Evolutionary conservation across 495 filamentous ascomycete species (phyloP).

Genomic region (Halenospora varia): DNA sequence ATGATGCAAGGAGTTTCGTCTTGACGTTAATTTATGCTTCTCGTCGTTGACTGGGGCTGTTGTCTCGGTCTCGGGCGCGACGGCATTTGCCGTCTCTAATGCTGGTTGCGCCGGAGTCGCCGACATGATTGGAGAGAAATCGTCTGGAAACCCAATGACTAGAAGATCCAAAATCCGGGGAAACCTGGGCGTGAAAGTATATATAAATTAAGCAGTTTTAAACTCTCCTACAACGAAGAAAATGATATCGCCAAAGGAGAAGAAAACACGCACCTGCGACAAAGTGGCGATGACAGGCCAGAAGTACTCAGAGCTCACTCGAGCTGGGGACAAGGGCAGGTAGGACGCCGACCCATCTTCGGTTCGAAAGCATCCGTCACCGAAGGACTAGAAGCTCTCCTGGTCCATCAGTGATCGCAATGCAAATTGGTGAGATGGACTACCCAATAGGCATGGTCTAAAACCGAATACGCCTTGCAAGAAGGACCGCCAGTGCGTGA

Average conservation of each 20-base stretch:
- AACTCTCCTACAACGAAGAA: background rate
- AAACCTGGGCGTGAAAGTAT: background rate
- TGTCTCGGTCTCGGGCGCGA: conserved; percentile 4
- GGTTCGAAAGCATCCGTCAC: background rate
- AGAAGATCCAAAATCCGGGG: background rate
- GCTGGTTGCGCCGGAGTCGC: background rate
- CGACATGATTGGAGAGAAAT: background rate
- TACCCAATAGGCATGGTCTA: background rate
- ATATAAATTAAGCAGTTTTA: background rate
- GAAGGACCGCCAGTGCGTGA: background rate
- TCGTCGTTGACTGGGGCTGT: conserved; percentile 2
- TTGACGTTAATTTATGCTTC: conserved; percentile 20
- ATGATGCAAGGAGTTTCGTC: conserved; percentile 1
- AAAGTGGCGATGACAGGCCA: background rate
- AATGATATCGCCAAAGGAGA: background rate
- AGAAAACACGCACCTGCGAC: background rate
- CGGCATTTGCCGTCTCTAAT: conserved; percentile 14
- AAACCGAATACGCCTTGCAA: background rate
- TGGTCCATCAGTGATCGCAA: too few relatives aligned
- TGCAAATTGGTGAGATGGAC: too few relatives aligned
- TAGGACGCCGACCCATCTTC: background rate
- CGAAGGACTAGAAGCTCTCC: background rate
- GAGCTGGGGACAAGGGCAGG: too few relatives aligned
- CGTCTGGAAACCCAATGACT: background rate
- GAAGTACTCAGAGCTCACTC: too few relatives aligned